phyloP scores from a whole-genome alignment of 345 rosid species.

The Combretum micranthum region DNA sequence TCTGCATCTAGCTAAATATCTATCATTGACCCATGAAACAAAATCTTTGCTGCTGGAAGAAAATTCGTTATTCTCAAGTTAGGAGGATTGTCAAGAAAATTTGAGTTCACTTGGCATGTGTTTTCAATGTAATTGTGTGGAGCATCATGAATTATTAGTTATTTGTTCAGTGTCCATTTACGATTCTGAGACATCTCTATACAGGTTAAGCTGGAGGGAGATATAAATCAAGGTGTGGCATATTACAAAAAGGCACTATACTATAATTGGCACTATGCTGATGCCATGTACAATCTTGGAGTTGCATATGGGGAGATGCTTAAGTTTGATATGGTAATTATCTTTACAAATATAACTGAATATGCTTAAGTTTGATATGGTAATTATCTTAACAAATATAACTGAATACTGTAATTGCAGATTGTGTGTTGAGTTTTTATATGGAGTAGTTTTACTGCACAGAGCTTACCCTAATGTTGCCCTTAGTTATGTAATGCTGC shows the following conservation, averaged over 20 bases:
- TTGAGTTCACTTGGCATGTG: neutral
- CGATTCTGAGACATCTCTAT: slow-evolving; percentile 21
- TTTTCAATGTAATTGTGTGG: no score
- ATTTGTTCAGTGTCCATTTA: slow-evolving; percentile 1
- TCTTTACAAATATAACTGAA: slow-evolving; percentile 48
- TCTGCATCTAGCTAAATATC: no score
- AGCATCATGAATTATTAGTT: slow-evolving; percentile 3
- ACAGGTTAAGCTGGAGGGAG: slow-evolving; percentile 98
- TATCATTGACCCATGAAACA: no score
- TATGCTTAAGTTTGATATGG: slow-evolving; percentile 94
- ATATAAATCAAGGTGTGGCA: slow-evolving; percentile 87
- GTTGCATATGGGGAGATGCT: slow-evolving; percentile 99
- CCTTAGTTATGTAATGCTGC: no score
- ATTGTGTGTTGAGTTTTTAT: no score
- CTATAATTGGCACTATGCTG: slow-evolving; percentile 99
- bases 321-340: slow-evolving; percentile 81
- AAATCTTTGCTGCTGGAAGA: no score
- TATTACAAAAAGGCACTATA: slow-evolving; percentile 96
- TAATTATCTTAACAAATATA: slow-evolving; percentile 23
- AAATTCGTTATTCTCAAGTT: no score
- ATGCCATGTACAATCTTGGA: slow-evolving; percentile 99
- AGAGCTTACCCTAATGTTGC: no score
- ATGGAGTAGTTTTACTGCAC: no score
- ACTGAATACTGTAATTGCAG: no score
- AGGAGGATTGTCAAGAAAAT: slow-evolving; percentile 17